phyloP scores from a whole-genome alignment of 164 flowering plant genomes.

The Santalum album region DNA sequence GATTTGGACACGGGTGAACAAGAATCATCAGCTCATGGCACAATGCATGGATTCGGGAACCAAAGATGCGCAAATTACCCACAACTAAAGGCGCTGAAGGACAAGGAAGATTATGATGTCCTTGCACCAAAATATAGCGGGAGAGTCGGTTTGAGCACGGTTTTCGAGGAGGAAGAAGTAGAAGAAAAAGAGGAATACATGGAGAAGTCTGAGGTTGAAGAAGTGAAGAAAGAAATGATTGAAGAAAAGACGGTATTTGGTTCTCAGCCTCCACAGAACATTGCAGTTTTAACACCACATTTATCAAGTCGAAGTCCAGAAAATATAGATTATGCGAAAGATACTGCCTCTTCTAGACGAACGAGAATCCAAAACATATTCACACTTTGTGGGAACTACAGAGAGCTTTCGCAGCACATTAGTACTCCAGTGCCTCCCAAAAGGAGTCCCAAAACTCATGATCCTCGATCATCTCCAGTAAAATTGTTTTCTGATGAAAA shows the following conservation, averaged over 20 bases:
- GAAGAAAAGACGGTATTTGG: constrained; percentile 50
- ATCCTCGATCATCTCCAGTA: constrained; percentile 11
- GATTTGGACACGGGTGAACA: constrained; percentile 72
- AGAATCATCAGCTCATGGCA: constrained; percentile 31
- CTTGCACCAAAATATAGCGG: no score
- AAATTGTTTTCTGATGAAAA: constrained; percentile 15
- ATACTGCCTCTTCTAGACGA: constrained; percentile 43
- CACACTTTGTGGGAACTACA: constrained; percentile 83
- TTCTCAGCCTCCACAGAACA: constrained; percentile 13
- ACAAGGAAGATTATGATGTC: no score
- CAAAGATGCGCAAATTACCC: no score
- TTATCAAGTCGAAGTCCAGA: constrained; percentile 9
- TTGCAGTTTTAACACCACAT: constrained; percentile 6
- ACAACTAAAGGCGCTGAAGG: no score
- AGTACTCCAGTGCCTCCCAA: constrained; percentile 23
- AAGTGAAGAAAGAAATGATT: constrained; percentile 67
- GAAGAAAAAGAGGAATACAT: constrained; percentile 23
- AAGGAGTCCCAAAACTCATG: constrained; percentile 19
- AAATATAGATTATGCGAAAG: constrained; percentile 16
- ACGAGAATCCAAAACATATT: constrained; percentile 78
- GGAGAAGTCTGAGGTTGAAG: constrained; percentile 36
- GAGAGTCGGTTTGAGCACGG: constrained; percentile 64
- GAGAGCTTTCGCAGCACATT: constrained; percentile 61
- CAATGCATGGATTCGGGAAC: no score
- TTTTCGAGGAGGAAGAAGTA: constrained; percentile 70